Conservation (phyloP, 345 rosid species). For the Hirschfeldia incana region DNA sequence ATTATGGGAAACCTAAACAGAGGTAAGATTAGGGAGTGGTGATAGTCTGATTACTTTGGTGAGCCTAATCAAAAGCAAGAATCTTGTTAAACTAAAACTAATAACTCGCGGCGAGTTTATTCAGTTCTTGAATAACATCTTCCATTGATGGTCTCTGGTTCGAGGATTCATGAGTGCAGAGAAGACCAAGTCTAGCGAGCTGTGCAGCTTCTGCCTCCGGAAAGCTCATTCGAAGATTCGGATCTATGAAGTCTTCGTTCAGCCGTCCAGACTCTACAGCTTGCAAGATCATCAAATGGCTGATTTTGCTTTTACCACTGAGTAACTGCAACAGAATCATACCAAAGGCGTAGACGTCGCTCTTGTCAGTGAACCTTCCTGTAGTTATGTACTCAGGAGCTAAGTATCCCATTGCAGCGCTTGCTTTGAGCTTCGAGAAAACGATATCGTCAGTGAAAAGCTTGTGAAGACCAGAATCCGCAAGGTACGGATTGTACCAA, state of each 20-base stretch:
- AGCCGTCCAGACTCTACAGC: conserved; percentile 56
- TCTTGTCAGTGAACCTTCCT: conserved; percentile 87
- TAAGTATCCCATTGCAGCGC: conserved; percentile 98
- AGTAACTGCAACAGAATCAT: conserved; percentile 73
- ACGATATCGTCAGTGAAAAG: conserved; percentile 87
- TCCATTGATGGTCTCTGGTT: conserved; percentile 70
- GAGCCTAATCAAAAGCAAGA: neutral
- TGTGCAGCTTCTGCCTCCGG: conserved; percentile 57
- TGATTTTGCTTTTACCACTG: conserved; percentile 63
- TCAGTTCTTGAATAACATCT: conserved; percentile 64
- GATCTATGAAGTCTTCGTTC: conserved; percentile 61
- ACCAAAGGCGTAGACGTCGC: conserved; percentile 87
- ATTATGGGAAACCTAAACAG: neutral
- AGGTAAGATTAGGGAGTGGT: neutral
- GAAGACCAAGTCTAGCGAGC: conserved; percentile 61
- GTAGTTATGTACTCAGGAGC: conserved; percentile 93
- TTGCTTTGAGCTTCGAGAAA: conserved; percentile 85
- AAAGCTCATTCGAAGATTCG: conserved; percentile 62
- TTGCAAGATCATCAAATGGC: conserved; percentile 43
- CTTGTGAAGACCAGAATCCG: conserved; percentile 83
- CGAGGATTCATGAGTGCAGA: conserved; percentile 77
- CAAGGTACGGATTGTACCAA: conserved; percentile 67
- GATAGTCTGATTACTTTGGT: neutral
- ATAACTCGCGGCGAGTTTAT: conserved; percentile 35
- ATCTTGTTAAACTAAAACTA: conserved; percentile 20